These are phyloP conservation scores for Lecanicillium sp. DNA, from an alignment of 2,329 filamentous ascomycete species.

Conservation along the genomic window DNA sequence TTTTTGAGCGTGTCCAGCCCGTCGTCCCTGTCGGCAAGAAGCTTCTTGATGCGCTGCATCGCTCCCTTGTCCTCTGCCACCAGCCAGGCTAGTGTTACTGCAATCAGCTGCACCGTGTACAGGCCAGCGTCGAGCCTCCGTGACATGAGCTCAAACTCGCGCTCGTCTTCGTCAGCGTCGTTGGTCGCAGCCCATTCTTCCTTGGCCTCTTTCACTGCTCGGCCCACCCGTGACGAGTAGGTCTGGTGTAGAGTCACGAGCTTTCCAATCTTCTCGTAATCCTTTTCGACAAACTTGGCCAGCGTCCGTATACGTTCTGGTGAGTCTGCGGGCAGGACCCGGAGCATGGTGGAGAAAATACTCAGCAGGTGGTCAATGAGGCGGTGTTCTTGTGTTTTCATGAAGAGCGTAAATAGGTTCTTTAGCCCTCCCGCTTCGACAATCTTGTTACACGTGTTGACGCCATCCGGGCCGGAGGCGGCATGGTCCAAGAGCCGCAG, in stretches of 20 bases:
- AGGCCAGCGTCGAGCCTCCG: slow-evolving; percentile 75
- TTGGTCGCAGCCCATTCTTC: slow-evolving; percentile 9
- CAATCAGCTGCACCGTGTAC: slow-evolving; percentile 74
- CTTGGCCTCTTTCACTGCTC: slow-evolving; percentile 40
- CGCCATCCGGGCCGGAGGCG: slow-evolving; percentile 39
- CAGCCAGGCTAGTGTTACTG: slow-evolving; percentile 83
- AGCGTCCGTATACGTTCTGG: slow-evolving; percentile 73
- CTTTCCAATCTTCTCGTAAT: slow-evolving; percentile 77
- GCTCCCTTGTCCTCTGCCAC: slow-evolving; percentile 81
- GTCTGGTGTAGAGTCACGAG: slow-evolving; percentile 65
- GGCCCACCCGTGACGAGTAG: slow-evolving; percentile 58
- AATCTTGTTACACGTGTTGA: slow-evolving; percentile 62
- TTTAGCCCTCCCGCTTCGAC: slow-evolving; percentile 82
- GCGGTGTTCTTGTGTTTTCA: slow-evolving; percentile 67
- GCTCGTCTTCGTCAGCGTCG: slow-evolving; percentile 33
- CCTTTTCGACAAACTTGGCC: slow-evolving; percentile 92
- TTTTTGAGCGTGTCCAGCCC: slow-evolving; percentile 52
- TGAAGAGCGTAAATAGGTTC: slow-evolving; percentile 77
- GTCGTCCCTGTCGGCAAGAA: slow-evolving; percentile 63
- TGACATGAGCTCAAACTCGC: slow-evolving; percentile 66
- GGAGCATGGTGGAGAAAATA: slow-evolving; percentile 76
- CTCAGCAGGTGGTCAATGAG: slow-evolving; percentile 74
- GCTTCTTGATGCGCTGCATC: slow-evolving; percentile 50
- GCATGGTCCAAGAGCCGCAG: slow-evolving; percentile 82
- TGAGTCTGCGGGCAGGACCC: slow-evolving; percentile 69